Conservation (phyloP, 2,329 filamentous ascomycete genomes). For the Alternaria hordeiaustralica region DNA sequence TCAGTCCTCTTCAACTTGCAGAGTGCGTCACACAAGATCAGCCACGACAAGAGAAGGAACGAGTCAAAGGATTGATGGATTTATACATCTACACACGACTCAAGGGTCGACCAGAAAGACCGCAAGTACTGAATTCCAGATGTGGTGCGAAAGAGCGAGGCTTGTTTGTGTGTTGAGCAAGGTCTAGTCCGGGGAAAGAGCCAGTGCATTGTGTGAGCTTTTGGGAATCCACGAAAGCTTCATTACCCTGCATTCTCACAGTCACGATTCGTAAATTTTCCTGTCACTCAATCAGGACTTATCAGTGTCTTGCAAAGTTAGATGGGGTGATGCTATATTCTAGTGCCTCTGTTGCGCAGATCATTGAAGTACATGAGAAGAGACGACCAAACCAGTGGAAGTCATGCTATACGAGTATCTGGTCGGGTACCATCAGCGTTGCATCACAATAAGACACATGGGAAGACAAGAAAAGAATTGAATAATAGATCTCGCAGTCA, state of each 20-base stretch:
- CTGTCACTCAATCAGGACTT: no score
- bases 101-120: neutral
- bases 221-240: neutral
- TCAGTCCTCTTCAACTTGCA: neutral
- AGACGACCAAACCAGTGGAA: neutral
- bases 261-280: accelerated
- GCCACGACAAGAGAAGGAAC: neutral
- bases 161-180: neutral
- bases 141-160: neutral
- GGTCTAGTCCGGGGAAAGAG: neutral
- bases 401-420: neutral
- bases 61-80: neutral
- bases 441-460: neutral
- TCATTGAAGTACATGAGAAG: neutral
- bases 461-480: neutral
- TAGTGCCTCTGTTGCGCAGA: neutral
- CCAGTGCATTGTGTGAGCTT: neutral
- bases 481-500: neutral
- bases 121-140: neutral
- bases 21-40: neutral
- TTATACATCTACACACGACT: neutral
- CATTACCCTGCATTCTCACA: neutral
- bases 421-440: neutral
- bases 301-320: neutral
- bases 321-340: neutral